Conservation (phyloP, 495 filamentous ascomycete species). For the Aspergillus asperescens region DNA sequence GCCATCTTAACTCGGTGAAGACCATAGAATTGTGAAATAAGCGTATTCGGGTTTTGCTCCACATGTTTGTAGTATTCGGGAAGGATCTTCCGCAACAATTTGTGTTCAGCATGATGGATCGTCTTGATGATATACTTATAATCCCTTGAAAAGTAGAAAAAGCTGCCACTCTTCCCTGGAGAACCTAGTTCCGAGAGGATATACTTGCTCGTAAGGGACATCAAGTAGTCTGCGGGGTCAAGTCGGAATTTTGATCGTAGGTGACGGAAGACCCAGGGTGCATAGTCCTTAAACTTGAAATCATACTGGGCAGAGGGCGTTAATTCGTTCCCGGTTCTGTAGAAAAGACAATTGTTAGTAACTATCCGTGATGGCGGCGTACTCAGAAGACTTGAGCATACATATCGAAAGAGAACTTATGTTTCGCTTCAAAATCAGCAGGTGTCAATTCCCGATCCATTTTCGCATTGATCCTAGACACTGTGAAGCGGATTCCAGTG, state of each 20-base stretch:
- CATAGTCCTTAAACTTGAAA: conserved; percentile 99
- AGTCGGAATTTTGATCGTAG: conserved; percentile 82
- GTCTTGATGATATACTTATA: conserved; percentile 99
- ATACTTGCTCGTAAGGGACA: conserved; percentile 98
- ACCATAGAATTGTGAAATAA: conserved; percentile 97
- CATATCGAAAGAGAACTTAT: conserved; percentile 99
- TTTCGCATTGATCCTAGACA: conserved; percentile 95
- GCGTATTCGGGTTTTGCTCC: conserved; percentile 85
- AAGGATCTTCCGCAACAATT: conserved; percentile 85
- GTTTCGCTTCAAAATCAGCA: conserved; percentile 82
- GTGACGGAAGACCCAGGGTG: conserved; percentile 97
- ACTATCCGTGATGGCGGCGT: neutral
- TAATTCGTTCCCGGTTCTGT: conserved; percentile 88
- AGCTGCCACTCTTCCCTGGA: conserved; percentile 96
- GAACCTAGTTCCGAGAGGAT: conserved; percentile 96
- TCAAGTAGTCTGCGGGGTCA: conserved; percentile 95
- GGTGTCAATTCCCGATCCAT: conserved; percentile 82
- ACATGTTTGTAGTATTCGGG: conserved; percentile 94
- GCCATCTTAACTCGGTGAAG: conserved; percentile 98
- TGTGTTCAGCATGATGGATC: conserved; percentile 95
- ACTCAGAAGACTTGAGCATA: conserved; percentile 34
- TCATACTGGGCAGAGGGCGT: conserved; percentile 99
- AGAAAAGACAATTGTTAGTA: conserved; percentile 17
- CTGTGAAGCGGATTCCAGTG: conserved; percentile 94
- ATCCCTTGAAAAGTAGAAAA: conserved; percentile 99